Evolutionary conservation across 345 rosid genomes (phyloP).

Genomic region (Kandelia obovata): DNA sequence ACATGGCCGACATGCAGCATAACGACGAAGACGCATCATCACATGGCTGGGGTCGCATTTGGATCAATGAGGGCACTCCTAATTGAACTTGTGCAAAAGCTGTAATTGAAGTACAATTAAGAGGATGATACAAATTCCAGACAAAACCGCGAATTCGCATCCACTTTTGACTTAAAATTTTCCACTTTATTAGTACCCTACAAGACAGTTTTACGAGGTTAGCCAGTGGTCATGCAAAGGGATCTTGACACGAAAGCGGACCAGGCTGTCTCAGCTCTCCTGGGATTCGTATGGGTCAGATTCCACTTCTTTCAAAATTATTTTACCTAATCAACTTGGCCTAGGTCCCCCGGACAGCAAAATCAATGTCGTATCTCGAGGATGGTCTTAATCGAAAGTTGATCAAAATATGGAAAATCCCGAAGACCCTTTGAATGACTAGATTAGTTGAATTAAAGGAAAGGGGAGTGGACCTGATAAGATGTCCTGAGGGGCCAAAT

Average conservation of each 20-base stretch:
- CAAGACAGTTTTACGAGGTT: not conserved
- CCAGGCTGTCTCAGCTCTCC: slow-evolving; percentile 25
- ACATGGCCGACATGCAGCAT: slow-evolving; percentile 11
- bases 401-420: too few species aligned
- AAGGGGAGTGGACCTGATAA: too few species aligned
- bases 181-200: not conserved
- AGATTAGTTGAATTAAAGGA: too few species aligned
- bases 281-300: slow-evolving; percentile 18
- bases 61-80: not conserved
- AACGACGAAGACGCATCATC: slow-evolving; percentile 7
- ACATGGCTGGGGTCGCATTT: slow-evolving; percentile 2
- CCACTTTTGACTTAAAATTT: slow-evolving; percentile 12
- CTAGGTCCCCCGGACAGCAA: slow-evolving; percentile 31
- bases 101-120: slow-evolving; percentile 1
- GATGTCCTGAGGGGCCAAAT: too few species aligned
- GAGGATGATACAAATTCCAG: slow-evolving; percentile 24
- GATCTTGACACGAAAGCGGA: slow-evolving; percentile 29
- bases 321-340: slow-evolving; percentile 22
- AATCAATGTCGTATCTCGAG: slow-evolving; percentile 36
- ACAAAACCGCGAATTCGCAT: slow-evolving; percentile 19
- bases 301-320: slow-evolving; percentile 32
- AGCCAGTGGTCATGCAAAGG: not conserved
- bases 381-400: not conserved
- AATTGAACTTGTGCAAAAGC: not conserved
- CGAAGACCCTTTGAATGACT: too few species aligned